phyloP scores from a whole-genome alignment of 1,284 basidiomycete genomes.

The Xerocomus amazonicus region DNA sequence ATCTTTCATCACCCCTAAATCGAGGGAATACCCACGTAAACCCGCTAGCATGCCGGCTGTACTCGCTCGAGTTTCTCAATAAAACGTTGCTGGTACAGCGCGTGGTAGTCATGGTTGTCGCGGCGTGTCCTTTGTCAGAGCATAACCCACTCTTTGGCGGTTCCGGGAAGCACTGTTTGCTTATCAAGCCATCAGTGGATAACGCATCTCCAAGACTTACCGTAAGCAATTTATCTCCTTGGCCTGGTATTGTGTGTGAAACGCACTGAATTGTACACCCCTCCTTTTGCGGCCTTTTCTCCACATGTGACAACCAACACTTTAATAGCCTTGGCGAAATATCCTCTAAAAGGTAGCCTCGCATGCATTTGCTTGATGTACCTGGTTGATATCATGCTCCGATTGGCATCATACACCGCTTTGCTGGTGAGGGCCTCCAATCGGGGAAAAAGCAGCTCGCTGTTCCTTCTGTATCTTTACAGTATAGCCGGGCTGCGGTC shows the following conservation, averaged over 20 bases:
- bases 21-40: constrained; percentile 24
- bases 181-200: not conserved
- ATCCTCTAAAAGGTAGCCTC: constrained; percentile 16
- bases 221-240: constrained; percentile 2
- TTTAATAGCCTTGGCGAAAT: constrained; percentile 6
- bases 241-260: constrained; percentile 6
- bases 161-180: not conserved
- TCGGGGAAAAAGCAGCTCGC: constrained; percentile 3
- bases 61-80: constrained; percentile 7
- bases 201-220: not conserved
- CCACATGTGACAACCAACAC: constrained; percentile 18
- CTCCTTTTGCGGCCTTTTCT: constrained; percentile 13
- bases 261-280: constrained; percentile 1
- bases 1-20: constrained; percentile 19
- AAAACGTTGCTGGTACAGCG: constrained; percentile 1
- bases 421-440: constrained; percentile 5
- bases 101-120: constrained; percentile 10
- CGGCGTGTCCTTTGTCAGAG: constrained; percentile 3
- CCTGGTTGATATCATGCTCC: constrained; percentile 24
- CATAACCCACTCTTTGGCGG: not conserved
- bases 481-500: not conserved
- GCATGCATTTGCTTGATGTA: constrained; percentile 16
- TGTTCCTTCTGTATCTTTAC: constrained; percentile 1
- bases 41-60: constrained; percentile 7
- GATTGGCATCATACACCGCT: constrained; percentile 12